Conservation (phyloP, 2,329 filamentous ascomycete species). For the Penicillium sp. region DNA sequence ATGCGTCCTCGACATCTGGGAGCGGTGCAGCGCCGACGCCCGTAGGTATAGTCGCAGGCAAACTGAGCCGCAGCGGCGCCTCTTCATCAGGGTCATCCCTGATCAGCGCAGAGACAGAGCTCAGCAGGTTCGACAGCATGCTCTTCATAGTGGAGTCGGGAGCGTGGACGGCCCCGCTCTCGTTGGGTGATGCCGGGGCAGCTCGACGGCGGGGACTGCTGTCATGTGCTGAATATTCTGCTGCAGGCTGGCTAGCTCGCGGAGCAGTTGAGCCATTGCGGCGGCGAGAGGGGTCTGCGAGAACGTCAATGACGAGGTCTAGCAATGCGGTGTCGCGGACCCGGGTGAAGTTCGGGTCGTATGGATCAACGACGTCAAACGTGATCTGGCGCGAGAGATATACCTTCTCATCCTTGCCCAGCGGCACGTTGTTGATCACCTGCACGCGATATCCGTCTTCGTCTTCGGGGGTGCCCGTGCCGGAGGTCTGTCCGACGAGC, state of each 20-base stretch:
- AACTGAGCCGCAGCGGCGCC: conserved; percentile 45
- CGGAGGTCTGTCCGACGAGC: conserved; percentile 26
- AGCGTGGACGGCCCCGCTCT: conserved; percentile 34
- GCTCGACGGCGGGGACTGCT: conserved; percentile 29
- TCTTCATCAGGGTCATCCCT: conserved; percentile 47
- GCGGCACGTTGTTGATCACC: conserved; percentile 77
- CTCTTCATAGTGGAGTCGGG: conserved; percentile 46
- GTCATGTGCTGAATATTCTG: conserved; percentile 28
- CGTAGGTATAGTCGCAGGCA: conserved; percentile 58
- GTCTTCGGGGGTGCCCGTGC: conserved; percentile 16
- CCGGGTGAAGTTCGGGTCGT: conserved; percentile 83
- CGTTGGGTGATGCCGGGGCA: conserved; percentile 34
- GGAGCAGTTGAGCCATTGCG: conserved; percentile 42
- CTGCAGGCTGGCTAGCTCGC: conserved; percentile 34
- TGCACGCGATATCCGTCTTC: conserved; percentile 64
- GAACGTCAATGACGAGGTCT: conserved; percentile 72
- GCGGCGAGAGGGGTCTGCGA: conserved; percentile 43
- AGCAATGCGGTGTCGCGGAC: conserved; percentile 74
- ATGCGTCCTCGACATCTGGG: conserved; percentile 67
- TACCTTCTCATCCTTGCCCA: conserved; percentile 87
- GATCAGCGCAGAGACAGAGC: conserved; percentile 59
- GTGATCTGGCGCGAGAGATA: conserved; percentile 78
- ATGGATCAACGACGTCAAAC: conserved; percentile 66
- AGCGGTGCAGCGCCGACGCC: conserved; percentile 69
- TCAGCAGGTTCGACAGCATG: conserved; percentile 55